Evolutionary conservation across 2,329 filamentous ascomycete genomes (phyloP).

Genomic region (Colletotrichum sp.): DNA sequence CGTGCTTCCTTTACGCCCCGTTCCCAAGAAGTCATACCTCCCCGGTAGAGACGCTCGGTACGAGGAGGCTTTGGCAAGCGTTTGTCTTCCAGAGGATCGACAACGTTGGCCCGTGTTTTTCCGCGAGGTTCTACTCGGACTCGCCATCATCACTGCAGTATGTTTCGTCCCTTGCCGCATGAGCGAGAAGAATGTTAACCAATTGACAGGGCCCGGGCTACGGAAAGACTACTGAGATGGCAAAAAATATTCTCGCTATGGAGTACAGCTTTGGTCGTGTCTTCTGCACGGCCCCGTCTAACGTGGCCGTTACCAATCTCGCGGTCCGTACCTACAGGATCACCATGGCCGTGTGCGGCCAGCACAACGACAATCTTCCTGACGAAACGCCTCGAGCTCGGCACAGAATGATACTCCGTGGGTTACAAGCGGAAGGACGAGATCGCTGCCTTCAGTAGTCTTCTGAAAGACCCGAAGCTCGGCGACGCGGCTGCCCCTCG

Average conservation of each 20-base stretch:
- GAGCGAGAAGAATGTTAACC: not conserved
- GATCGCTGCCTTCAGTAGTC: not conserved
- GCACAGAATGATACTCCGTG: conserved; percentile 8
- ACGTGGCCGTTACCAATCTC: conserved; percentile 24
- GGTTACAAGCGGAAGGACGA: not conserved
- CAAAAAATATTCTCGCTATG: conserved; percentile 9
- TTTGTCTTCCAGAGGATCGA: no score
- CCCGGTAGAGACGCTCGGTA: no score
- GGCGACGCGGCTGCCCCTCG: not conserved
- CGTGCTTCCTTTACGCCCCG: no score
- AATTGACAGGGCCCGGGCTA: conserved; percentile 17
- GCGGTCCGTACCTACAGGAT: not conserved
- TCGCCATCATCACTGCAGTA: not conserved
- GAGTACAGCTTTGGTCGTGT: conserved; percentile 1
- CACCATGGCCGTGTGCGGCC: not conserved
- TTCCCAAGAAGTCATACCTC: no score
- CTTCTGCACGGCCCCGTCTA: conserved; percentile 17
- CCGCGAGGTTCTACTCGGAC: not conserved
- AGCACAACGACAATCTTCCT: not conserved
- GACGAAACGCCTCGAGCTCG: not conserved
- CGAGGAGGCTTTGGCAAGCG: no score
- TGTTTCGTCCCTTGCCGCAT: not conserved
- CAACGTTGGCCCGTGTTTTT: no score
- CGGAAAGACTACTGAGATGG: conserved; percentile 16
- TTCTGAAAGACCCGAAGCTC: not conserved